Conservation (phyloP, 768 basidiomycete species). For the Boletus subcaerulescens region DNA sequence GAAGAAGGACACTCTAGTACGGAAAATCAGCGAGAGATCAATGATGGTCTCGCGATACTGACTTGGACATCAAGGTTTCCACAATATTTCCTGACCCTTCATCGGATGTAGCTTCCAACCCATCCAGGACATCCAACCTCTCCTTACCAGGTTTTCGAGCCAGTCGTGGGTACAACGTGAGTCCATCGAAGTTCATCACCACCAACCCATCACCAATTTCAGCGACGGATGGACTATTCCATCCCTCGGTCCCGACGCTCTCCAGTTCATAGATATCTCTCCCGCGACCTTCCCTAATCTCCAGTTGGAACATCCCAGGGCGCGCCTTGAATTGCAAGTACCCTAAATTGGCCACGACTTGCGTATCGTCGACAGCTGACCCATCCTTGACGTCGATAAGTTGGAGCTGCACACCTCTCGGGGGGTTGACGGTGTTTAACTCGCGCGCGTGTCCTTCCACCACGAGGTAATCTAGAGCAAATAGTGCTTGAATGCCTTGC, state of each 20-base stretch:
- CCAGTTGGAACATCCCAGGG: conserved; percentile 82
- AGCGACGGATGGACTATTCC: conserved; percentile 72
- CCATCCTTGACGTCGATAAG: conserved; percentile 48
- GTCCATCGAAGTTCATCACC: conserved; percentile 85
- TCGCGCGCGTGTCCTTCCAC: conserved; percentile 96
- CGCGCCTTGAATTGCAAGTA: conserved; percentile 94
- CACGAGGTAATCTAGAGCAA: conserved; percentile 87
- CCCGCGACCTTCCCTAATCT: conserved; percentile 80
- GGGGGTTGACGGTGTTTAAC: conserved; percentile 55
- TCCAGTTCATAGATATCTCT: conserved; percentile 77
- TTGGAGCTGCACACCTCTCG: conserved; percentile 90
- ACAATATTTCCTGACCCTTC: conserved; percentile 40
- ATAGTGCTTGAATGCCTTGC: conserved; percentile 67
- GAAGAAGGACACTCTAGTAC: conserved; percentile 43
- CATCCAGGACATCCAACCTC: conserved; percentile 70
- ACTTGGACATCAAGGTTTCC: conserved; percentile 53
- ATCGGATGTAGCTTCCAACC: conserved; percentile 32
- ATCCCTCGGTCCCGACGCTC: conserved; percentile 86
- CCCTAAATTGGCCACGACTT: conserved; percentile 90
- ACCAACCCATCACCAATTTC: conserved; percentile 72
- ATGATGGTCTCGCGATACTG: conserved; percentile 12
- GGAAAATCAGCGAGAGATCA: conserved; percentile 2
- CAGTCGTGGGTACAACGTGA: conserved; percentile 84
- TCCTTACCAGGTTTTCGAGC: conserved; percentile 74
- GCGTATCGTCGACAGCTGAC: conserved; percentile 72